Conservation (phyloP, 139 green algal species). For the Asterochloris erici region DNA sequence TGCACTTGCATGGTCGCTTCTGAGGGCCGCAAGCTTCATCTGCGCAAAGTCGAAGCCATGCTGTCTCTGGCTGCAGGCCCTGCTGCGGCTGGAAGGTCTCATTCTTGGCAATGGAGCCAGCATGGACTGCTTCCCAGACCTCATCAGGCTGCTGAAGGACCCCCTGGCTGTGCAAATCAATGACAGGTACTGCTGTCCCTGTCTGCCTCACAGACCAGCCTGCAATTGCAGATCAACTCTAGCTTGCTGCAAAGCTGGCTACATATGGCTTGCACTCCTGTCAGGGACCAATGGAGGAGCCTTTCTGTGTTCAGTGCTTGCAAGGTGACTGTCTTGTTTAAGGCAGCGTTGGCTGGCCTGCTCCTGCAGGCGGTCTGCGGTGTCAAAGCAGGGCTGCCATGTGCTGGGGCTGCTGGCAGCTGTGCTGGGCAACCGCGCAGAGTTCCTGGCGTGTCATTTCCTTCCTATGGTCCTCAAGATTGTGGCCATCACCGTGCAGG, state of each 20-base stretch:
- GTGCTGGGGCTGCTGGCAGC: slow-evolving; percentile 53
- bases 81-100: slow-evolving; percentile 69
- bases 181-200: slow-evolving; percentile 13
- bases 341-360: no score
- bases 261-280: no score
- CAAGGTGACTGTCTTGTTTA: no score
- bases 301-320: no score
- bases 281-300: no score
- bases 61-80: slow-evolving; percentile 25
- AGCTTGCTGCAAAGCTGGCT: no score
- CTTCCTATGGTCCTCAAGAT: slow-evolving; percentile 67
- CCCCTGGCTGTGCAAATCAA: slow-evolving; percentile 29
- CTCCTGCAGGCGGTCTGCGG: slow-evolving; percentile 16
- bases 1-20: no score
- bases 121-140: slow-evolving; percentile 41
- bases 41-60: no score
- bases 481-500: slow-evolving; percentile 75
- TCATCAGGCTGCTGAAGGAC: slow-evolving; percentile 31
- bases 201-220: no score
- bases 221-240: no score
- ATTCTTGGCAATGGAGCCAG: slow-evolving; percentile 48
- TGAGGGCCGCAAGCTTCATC: no score
- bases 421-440: slow-evolving; percentile 46
- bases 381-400: slow-evolving; percentile 46
- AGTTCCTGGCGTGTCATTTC: slow-evolving; percentile 44